Conservation (phyloP, 805 yeast species). For the Kuraishia borneana region DNA sequence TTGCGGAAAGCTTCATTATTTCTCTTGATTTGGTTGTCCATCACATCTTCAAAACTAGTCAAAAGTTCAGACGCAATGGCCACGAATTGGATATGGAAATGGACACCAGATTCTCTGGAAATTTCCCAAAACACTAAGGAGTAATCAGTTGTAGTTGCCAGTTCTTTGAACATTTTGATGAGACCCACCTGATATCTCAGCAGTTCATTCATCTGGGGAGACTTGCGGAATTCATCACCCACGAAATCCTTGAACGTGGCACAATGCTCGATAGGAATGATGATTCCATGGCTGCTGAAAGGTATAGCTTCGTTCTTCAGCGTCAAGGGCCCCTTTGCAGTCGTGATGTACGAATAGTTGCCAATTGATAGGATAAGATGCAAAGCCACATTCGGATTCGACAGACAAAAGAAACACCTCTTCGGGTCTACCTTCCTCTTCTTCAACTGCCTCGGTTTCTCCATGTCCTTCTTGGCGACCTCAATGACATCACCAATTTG, state of each 20-base stretch:
- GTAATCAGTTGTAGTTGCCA: conserved; percentile 23
- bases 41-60: conserved; percentile 29
- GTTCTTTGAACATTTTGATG: conserved; percentile 30
- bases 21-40: conserved; percentile 28
- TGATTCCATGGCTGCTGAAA: conserved; percentile 73
- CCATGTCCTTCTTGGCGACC: no score
- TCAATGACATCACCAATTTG: no score
- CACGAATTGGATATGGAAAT: conserved; percentile 65
- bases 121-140: conserved; percentile 62
- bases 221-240: conserved; percentile 10
- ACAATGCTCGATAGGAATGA: conserved; percentile 69
- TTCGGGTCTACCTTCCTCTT: conserved; percentile 42
- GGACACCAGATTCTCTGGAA: conserved; percentile 52
- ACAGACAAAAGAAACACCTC: conserved; percentile 72
- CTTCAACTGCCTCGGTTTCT: no score
- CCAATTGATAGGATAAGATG: conserved; percentile 79
- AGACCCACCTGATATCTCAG: conserved; percentile 34
- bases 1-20: conserved; percentile 39
- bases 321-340: conserved; percentile 81
- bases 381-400: conserved; percentile 65
- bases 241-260: conserved; percentile 25
- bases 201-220: conserved; percentile 32
- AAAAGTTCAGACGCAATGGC: conserved; percentile 45
- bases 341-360: conserved; percentile 50
- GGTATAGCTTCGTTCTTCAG: conserved; percentile 30